Evolutionary conservation across 129 eudicot species (phyloP), one percentile per base, ranked within the genome.

Genomic region (Centella asiatica): DNA sequence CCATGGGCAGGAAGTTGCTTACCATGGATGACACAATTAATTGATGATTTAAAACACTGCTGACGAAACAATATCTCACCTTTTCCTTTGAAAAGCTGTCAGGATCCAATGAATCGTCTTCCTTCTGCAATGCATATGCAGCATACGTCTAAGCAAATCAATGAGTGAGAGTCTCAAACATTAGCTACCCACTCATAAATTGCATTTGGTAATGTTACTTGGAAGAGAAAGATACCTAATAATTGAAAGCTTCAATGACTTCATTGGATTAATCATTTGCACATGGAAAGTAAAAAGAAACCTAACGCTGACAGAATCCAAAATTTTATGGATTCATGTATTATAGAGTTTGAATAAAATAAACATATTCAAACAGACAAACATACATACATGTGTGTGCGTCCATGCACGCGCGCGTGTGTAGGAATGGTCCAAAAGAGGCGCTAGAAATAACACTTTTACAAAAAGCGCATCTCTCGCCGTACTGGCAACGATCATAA

Each of bases 171-270:
- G 36, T 15, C 31, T 40, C 29, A 62, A 60, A 69, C 51, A 32
- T 32, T 20, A 61, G 22, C 53, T 20, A 56, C 64, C 39, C 23
- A 25, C 62, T 52, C 37, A 27, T 26, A 27, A 17, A 42, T 27
- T 36, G 60, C 13, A 55, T 49, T 34, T 57, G 61, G 27, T 24
- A 57, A 40, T 46, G 44, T 44, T 58, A 42, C 57, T 48, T 5
- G 19, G 53, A 25, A 32, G 7, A 57, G 67, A 47, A 59, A 25
- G 15, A 5, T 61, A 23, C 60, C 60, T 11, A 59, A 50, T 69
- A 39, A 69, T 60, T 46, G 47, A 45, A 64, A 23, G 65, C 59
- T 57, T 57, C 26, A 65, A 72, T 56, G 77, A 72, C 53, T 57
- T 65, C 60, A 56, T 20, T 19, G 25, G 12, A 23, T 40, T 59